Evolutionary conservation across 345 rosid genomes (phyloP), one percentile per base, ranked within the genome.

Genomic region (Salix suchowensis): DNA sequence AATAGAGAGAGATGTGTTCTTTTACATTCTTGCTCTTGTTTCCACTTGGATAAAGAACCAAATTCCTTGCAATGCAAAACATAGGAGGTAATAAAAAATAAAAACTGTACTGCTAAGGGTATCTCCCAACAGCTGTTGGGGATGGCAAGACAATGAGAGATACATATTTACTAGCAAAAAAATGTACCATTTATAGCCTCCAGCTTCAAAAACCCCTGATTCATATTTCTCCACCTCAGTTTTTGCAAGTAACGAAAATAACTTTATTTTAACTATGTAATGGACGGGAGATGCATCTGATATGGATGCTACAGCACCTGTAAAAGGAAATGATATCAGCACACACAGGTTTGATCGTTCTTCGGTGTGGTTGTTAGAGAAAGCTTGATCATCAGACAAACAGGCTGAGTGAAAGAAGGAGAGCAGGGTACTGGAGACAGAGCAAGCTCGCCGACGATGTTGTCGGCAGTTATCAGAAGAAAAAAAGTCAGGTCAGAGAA

Each of bases 141-240:
- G 24, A 24, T n/a, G 6, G 34, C 37, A 30, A 46, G 14, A 11
- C 14, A 39, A 39, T 19, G 28, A 11, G 23, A 44, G 28, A 46
- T 46, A 0, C 16, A 46, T 5, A 13, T 70, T 19, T 16, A 16
- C 21, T 11, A 26, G 2, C 18, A 42, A 58, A 23, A 44, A 75
- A 44, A 60, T 32, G 66, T 81, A 89, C 95, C 97, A 92, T 85
- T 85, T 87, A 85, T 83, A 88, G 76, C 95, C 95, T 67, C 89
- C 86, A 23, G 95, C 95, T 83, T 86, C 87, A 80, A 92, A 90
- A 74, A 74, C 81, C 40, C 75, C 86, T 2, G 94, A 84, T 85
- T 91, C 97, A 62, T 89, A 91, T 71, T 85, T 89, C 39, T 86
- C 88, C 46, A 83, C 62, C 28, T 77, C 73, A 81, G 76, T 80